A percentile compares a stretch with the other conserved stretches of the same genome.
Evolutionary conservation across 371 early-diverging fungal species (phyloP).

Genomic region (Mortierella sp.): DNA sequence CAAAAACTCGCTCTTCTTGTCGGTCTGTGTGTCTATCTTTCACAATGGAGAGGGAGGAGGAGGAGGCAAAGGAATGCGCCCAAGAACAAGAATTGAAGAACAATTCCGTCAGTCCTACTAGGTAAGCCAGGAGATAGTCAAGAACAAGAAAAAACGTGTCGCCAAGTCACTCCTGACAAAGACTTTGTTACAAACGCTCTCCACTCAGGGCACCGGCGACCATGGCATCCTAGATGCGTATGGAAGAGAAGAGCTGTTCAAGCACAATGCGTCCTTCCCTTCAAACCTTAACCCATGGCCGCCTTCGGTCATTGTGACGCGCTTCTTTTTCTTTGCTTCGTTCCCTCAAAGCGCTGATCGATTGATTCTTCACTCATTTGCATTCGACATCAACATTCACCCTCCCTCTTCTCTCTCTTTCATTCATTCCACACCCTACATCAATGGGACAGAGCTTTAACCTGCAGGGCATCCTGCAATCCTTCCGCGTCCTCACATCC

Average conservation of each 20-base stretch:
- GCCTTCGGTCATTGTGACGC: not conserved
- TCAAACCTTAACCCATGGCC: not conserved
- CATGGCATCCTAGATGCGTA: too few species aligned
- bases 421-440: not conserved
- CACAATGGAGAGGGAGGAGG: too few species aligned
- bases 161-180: too few species aligned
- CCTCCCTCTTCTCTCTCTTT: not conserved
- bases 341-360: not conserved
- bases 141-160: too few species aligned
- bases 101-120: too few species aligned
- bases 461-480: constrained; percentile 71
- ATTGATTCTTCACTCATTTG: not conserved
- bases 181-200: too few species aligned
- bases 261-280: not conserved
- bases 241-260: not conserved
- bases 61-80: too few species aligned
- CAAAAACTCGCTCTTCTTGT: too few species aligned
- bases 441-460: constrained; percentile 88
- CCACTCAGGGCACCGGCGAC: too few species aligned
- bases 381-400: not conserved
- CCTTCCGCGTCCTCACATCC: constrained; percentile 67
- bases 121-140: too few species aligned
- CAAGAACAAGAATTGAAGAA: too few species aligned
- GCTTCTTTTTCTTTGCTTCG: not conserved
- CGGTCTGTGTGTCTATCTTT: too few species aligned